These are phyloP conservation scores for Dactylorhiza incarnata DNA, from an alignment of 106 monocot species.

Conservation along the genomic window DNA sequence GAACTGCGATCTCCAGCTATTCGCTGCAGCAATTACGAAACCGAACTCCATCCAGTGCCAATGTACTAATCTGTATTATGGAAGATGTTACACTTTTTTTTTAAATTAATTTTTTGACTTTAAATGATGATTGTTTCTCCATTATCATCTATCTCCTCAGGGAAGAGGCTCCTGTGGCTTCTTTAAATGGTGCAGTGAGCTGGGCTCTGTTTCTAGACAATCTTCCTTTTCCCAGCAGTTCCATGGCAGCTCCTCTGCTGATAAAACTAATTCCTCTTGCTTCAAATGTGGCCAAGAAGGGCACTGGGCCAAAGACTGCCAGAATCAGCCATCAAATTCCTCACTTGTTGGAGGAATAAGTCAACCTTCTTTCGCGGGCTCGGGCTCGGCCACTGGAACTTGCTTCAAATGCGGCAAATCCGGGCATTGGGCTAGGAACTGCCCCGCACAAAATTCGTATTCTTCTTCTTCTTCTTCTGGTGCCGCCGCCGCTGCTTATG, in stretches of 20 bases:
- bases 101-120: no score
- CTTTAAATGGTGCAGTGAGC: constrained; percentile 48
- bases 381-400: constrained; percentile 6
- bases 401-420: constrained; percentile 65
- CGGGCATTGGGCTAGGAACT: constrained; percentile 72
- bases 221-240: constrained; percentile 9
- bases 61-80: no score
- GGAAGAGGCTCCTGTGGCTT: constrained; percentile 37
- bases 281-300: constrained; percentile 51
- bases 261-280: constrained; percentile 36
- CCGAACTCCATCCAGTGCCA: no score
- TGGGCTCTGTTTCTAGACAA: constrained; percentile 9
- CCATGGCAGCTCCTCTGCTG: background rate
- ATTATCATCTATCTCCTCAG: constrained; percentile 14
- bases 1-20: no score
- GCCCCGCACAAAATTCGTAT: constrained; percentile 18
- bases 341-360: constrained; percentile 3
- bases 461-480: background rate
- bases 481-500: constrained; percentile 7
- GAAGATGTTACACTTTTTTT: no score
- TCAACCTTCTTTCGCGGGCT: constrained; percentile 9
- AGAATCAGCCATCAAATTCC: constrained; percentile 18
- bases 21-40: no score
- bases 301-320: constrained; percentile 63
- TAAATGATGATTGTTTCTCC: background rate